Percentiles rank a stretch among this genome's conserved stretches.
phyloP scores from a whole-genome alignment of 768 basidiomycete species.

The Suillus lakei region DNA sequence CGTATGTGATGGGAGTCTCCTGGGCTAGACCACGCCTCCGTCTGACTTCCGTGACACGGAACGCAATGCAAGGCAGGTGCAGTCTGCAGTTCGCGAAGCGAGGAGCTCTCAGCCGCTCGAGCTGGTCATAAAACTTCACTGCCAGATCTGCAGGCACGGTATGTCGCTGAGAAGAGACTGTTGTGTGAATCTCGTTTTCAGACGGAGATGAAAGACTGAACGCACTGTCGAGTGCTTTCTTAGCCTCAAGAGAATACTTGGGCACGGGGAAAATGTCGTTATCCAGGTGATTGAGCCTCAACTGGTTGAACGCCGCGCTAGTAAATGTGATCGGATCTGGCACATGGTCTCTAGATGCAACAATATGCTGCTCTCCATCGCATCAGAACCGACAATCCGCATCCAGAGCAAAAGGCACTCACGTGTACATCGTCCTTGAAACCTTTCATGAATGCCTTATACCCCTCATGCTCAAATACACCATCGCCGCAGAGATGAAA shows the following conservation, averaged over 20 bases:
- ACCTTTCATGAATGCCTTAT: constrained; percentile 71
- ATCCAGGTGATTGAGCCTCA: not conserved
- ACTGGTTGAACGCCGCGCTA: not conserved
- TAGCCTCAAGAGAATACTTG: constrained; percentile 1
- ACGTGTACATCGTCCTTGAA: constrained; percentile 70
- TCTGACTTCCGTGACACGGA: too few species aligned
- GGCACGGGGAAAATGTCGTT: not conserved
- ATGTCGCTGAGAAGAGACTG: too few species aligned
- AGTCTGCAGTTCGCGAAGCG: too few species aligned
- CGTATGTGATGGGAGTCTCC: too few species aligned
- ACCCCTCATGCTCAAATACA: constrained; percentile 72
- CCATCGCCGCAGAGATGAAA: constrained; percentile 2
- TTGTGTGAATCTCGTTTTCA: too few species aligned
- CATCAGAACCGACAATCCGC: not conserved
- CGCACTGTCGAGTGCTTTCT: not conserved
- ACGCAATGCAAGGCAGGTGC: too few species aligned
- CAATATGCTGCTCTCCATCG: not conserved
- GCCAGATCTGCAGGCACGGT: too few species aligned
- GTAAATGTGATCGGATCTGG: constrained; percentile 1
- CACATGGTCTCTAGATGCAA: not conserved
- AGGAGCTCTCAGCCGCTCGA: too few species aligned
- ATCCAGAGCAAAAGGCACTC: constrained; percentile 26
- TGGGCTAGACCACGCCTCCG: too few species aligned
- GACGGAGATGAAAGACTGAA: too few species aligned
- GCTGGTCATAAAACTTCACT: too few species aligned